A percentile compares a stretch with the other conserved stretches of the same genome.
Conservation (phyloP, 257 asterid species). For the Mentha longifolia region DNA sequence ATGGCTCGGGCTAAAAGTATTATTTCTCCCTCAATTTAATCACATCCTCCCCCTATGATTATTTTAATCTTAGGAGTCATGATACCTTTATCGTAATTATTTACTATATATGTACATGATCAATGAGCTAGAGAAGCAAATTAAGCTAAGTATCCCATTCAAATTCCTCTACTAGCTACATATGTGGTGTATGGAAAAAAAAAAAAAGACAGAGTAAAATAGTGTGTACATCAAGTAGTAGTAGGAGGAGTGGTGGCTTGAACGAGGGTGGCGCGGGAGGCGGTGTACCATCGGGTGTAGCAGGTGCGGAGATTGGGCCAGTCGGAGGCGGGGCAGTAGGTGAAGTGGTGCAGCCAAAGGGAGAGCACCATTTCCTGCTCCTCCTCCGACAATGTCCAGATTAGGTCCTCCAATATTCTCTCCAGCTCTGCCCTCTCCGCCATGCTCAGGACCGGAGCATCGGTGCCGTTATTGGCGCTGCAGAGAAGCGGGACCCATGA, state of each 20-base stretch:
- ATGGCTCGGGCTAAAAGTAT: no score
- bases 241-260: not conserved
- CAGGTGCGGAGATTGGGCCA: slow-evolving; percentile 89
- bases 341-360: slow-evolving; percentile 91
- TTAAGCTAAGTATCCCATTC: not conserved
- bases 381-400: slow-evolving; percentile 55
- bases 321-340: slow-evolving; percentile 75
- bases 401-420: slow-evolving; percentile 58
- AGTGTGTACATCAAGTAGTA: not conserved
- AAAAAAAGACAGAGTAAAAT: not conserved
- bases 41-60: no score
- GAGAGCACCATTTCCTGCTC: slow-evolving; percentile 88
- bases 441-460: slow-evolving; percentile 64
- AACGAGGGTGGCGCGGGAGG: slow-evolving; percentile 57
- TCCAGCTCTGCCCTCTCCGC: slow-evolving; percentile 77
- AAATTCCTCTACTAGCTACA: not conserved
- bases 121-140: not conserved
- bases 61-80: no score
- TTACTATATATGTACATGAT: not conserved
- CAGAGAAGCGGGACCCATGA: slow-evolving; percentile 90
- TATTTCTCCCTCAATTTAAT: no score
- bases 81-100: no score
- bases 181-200: not conserved
- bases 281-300: slow-evolving; percentile 70
- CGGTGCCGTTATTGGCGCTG: slow-evolving; percentile 76